These are phyloP conservation scores for Globisporangium paddicum DNA, from an alignment of 352 stramenopile species.

Conservation along the genomic window DNA sequence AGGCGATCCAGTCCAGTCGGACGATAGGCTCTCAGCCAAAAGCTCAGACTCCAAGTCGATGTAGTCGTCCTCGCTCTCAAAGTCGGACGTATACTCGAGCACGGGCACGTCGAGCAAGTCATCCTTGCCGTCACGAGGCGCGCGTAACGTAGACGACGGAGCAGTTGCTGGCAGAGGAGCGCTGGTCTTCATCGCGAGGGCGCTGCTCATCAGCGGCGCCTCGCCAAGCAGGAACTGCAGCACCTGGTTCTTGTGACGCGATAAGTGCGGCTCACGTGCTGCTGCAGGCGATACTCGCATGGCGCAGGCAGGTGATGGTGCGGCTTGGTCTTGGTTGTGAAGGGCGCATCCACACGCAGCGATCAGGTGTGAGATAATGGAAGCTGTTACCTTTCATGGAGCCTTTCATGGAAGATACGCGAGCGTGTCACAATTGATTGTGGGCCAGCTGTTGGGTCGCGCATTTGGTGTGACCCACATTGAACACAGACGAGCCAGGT, in stretches of 20 bases:
- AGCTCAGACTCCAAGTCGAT: background rate
- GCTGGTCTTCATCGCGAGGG: background rate
- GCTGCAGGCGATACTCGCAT: background rate
- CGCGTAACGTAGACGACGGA: background rate
- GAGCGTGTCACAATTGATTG: background rate
- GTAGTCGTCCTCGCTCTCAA: constrained; percentile 16
- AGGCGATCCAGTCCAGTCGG: background rate
- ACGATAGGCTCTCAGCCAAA: background rate
- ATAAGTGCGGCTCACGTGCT: background rate
- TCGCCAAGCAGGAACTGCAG: constrained; percentile 23
- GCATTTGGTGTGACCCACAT: background rate
- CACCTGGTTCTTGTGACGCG: constrained; percentile 13
- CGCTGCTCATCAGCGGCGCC: constrained; percentile 5
- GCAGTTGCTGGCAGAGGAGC: no score
- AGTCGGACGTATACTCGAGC: constrained; percentile 15
- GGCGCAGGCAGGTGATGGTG: background rate
- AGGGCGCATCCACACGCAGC: background rate
- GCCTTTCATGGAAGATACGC: constrained; percentile 3
- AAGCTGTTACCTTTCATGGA: background rate
- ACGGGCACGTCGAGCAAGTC: constrained; percentile 5
- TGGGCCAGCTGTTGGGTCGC: background rate
- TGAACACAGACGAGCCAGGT: no score
- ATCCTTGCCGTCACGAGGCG: background rate
- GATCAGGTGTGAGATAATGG: no score
- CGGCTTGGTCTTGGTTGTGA: no score